phyloP scores from a whole-genome alignment of 257 asterid species.

The Oldenlandia corymbosa region DNA sequence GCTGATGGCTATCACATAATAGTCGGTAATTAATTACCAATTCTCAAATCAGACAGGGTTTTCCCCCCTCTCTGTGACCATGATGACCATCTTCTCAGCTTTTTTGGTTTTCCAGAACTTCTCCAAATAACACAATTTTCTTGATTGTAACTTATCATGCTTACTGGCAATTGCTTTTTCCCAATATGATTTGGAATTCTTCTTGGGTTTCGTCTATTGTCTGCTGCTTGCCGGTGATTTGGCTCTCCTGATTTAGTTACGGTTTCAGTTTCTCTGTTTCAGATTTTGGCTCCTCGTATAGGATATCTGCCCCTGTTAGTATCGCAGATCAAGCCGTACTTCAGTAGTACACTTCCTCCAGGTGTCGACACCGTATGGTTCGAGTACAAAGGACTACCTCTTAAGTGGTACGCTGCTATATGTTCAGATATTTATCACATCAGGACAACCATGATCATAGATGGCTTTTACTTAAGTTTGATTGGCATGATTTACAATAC shows the following conservation, averaged over 20 bases:
- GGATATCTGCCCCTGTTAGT: slow-evolving; percentile 91
- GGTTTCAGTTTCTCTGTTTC: slow-evolving; percentile 25
- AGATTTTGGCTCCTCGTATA: slow-evolving; percentile 90
- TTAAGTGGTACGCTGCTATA: slow-evolving; percentile 59
- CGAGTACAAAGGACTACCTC: slow-evolving; percentile 94
- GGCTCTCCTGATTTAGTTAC: slow-evolving; percentile 8
- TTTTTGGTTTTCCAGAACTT: no score
- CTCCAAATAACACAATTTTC: no score
- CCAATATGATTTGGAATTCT: not conserved
- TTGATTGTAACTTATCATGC: not conserved
- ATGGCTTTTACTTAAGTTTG: not conserved
- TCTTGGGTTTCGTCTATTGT: not conserved
- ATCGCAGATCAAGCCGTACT: slow-evolving; percentile 79
- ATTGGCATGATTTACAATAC: no score
- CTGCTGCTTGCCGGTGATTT: not conserved
- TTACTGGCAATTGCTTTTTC: not conserved
- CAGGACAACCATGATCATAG: not conserved
- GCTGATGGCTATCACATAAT: not conserved
- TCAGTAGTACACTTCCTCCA: slow-evolving; percentile 86
- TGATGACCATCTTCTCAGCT: no score
- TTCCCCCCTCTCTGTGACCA: no score
- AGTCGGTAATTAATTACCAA: not conserved
- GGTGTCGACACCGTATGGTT: slow-evolving; percentile 98
- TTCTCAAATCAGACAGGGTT: not conserved
- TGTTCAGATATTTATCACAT: not conserved